Evolutionary conservation across 306 rosid genomes (phyloP).

Genomic region (Prunus armeniaca): DNA sequence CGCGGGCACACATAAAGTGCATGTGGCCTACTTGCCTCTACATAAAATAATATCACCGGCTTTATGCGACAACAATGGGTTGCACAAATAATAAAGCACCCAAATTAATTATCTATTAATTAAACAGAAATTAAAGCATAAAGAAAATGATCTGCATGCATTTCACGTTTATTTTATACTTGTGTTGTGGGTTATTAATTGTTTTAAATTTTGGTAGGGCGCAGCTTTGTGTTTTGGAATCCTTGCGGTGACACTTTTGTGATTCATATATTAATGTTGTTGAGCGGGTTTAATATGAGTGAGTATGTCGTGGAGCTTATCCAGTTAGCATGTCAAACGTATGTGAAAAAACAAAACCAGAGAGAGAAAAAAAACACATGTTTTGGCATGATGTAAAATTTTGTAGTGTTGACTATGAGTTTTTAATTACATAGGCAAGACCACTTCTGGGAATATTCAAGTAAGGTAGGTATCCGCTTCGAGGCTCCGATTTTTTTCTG

Average conservation of each 20-base stretch:
- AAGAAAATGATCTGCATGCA: not conserved
- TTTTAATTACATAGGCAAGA: too few relatives aligned
- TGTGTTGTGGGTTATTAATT: not conserved
- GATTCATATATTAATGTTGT: not conserved
- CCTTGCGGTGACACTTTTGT: not conserved
- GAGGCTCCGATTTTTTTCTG: too few relatives aligned
- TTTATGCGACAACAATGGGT: not conserved
- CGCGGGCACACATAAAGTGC: not conserved
- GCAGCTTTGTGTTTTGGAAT: too few relatives aligned
- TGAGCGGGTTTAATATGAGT: not conserved
- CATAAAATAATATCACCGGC: not conserved
- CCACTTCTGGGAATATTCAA: not conserved
- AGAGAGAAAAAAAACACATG: not conserved
- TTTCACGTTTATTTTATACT: too few relatives aligned
- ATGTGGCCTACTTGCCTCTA: not conserved
- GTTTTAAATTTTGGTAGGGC: too few relatives aligned
- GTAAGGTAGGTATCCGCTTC: too few relatives aligned
- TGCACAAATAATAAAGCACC: not conserved
- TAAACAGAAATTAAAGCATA: not conserved
- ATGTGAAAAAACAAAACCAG: too few relatives aligned
- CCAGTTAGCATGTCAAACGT: not conserved
- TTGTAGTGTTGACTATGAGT: not conserved
- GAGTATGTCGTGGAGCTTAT: not conserved
- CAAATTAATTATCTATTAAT: too few relatives aligned
- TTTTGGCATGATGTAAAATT: not conserved